phyloP scores from a whole-genome alignment of 257 asterid species.

The Solanum medicagineum region DNA sequence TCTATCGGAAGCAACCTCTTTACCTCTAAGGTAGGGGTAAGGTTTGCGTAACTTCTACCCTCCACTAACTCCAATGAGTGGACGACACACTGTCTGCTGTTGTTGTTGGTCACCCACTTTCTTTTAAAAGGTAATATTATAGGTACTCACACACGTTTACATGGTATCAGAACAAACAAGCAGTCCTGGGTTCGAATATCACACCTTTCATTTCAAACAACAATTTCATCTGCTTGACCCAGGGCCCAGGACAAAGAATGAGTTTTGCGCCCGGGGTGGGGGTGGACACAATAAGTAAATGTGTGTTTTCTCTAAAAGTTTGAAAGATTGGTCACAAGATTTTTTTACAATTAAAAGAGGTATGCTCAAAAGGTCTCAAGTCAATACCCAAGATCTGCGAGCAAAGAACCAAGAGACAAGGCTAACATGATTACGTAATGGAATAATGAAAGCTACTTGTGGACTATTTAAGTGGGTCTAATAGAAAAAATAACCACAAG shows the following conservation, averaged over 20 bases:
- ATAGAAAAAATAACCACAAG: too few species aligned
- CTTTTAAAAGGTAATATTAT: neutral
- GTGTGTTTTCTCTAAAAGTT: too few species aligned
- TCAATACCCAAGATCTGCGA: neutral
- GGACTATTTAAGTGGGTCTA: neutral
- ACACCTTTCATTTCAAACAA: too few species aligned
- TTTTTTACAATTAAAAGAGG: neutral
- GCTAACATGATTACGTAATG: neutral
- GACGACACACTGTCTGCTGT: neutral
- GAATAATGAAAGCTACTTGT: neutral
- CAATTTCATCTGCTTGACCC: too few species aligned
- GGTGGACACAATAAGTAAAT: too few species aligned
- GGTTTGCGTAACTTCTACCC: neutral
- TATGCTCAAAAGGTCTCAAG: neutral
- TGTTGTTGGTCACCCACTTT: neutral
- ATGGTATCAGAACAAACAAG: neutral
- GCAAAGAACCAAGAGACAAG: neutral
- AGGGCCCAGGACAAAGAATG: too few species aligned
- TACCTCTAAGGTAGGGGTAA: neutral
- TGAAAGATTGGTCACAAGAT: neutral
- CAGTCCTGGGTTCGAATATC: neutral
- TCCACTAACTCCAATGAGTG: neutral
- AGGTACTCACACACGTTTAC: neutral
- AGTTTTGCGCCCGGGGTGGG: too few species aligned
- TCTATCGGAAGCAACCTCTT: neutral